Conservation (phyloP, 1,284 basidiomycete genomes). For the Pterulicium gracile region DNA sequence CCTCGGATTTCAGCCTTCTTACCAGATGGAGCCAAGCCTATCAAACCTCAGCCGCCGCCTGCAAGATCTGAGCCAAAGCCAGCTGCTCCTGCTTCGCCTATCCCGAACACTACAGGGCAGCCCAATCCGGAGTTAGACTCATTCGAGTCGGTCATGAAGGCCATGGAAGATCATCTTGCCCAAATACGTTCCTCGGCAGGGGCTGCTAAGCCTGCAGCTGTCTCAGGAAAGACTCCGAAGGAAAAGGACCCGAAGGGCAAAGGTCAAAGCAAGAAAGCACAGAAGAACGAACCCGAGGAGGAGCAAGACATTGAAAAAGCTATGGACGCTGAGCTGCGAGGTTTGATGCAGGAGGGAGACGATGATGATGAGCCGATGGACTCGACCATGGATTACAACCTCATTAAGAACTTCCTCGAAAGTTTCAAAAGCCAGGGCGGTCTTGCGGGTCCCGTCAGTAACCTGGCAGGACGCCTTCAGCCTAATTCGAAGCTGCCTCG, state of each 20-base stretch:
- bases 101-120: background rate
- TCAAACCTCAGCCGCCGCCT: slow-evolving; percentile 2
- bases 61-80: slow-evolving; percentile 6
- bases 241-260: slow-evolving; percentile 23
- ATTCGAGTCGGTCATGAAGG: slow-evolving; percentile 90
- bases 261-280: slow-evolving; percentile 20
- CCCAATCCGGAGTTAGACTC: slow-evolving; percentile 68
- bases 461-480: slow-evolving; percentile 57
- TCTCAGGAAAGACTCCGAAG: too few relatives aligned
- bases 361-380: slow-evolving; percentile 39
- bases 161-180: slow-evolving; percentile 80
- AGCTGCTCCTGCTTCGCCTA: background rate
- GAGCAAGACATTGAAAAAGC: slow-evolving; percentile 51
- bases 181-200: slow-evolving; percentile 8
- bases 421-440: slow-evolving; percentile 88
- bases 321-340: slow-evolving; percentile 80
- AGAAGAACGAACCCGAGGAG: slow-evolving; percentile 19
- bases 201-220: slow-evolving; percentile 6
- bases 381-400: slow-evolving; percentile 62
- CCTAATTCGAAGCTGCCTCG: slow-evolving; percentile 62
- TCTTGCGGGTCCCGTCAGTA: slow-evolving; percentile 80
- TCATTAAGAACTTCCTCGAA: slow-evolving; percentile 93
- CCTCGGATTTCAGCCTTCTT: slow-evolving; percentile 48
- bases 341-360: slow-evolving; percentile 46
- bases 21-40: slow-evolving; percentile 30